Evolutionary conservation across 192 early-diverging fungal genomes (phyloP).

Genomic region (Umbelopsis sp.): DNA sequence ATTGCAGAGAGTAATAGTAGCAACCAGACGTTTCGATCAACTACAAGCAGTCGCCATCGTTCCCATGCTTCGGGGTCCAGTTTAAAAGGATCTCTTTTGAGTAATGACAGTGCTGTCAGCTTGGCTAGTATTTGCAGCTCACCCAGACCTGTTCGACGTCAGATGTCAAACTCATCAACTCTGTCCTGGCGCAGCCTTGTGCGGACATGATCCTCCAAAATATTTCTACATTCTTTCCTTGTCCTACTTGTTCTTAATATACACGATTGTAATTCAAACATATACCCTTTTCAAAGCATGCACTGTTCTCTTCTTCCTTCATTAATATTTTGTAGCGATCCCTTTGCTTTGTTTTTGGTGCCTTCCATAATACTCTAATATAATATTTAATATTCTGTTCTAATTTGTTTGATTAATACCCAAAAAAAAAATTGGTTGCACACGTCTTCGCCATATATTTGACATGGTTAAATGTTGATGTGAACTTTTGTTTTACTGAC

Average conservation of each 20-base stretch:
- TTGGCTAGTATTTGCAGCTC: not conserved
- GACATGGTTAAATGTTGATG: not conserved
- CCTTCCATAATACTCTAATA: not conserved
- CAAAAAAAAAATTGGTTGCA: not conserved
- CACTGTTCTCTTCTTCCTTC: not conserved
- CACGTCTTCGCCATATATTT: not conserved
- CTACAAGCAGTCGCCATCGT: not conserved
- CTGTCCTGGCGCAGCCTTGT: constrained; percentile 4
- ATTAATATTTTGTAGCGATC: not conserved
- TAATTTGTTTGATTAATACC: not conserved
- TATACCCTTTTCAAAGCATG: not conserved
- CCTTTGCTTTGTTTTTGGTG: not conserved
- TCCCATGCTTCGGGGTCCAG: not conserved
- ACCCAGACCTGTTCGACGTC: constrained; percentile 5
- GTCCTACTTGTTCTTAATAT: not conserved
- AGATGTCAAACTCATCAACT: not conserved
- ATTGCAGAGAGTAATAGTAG: constrained; percentile 10
- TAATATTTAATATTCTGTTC: not conserved
- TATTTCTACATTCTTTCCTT: not conserved
- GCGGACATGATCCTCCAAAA: not conserved
- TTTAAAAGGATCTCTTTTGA: not conserved
- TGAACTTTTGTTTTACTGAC: not conserved
- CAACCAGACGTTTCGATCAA: not conserved
- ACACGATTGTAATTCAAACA: not conserved
- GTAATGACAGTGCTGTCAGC: constrained; percentile 9